These are phyloP conservation scores for Lipomyces chichibuensis DNA, from an alignment of 805 yeast genomes.

Conservation along the genomic window DNA sequence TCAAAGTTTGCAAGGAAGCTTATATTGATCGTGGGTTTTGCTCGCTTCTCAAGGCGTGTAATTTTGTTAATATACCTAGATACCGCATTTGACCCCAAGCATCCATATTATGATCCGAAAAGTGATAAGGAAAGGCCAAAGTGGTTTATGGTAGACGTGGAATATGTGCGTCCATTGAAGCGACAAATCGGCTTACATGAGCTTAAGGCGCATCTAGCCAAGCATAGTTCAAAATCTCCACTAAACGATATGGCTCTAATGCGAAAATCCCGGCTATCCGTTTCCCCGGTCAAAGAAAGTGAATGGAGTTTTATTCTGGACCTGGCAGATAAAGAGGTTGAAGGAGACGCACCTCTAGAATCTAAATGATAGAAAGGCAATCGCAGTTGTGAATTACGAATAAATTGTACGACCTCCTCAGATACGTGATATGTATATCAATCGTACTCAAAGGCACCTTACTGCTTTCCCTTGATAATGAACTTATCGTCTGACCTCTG, in stretches of 20 bases:
- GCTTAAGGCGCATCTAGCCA: constrained; percentile 42
- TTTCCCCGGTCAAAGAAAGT: constrained; percentile 52
- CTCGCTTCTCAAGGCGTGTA: background rate
- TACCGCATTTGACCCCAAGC: constrained; percentile 48
- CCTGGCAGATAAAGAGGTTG: constrained; percentile 43
- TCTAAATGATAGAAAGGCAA: background rate
- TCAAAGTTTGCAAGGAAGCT: constrained; percentile 42
- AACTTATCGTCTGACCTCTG: constrained; percentile 63
- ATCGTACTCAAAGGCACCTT: background rate
- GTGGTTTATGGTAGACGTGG: constrained; percentile 63
- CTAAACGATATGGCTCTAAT: constrained; percentile 51
- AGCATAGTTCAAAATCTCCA: constrained; percentile 28
- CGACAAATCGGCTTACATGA: constrained; percentile 51
- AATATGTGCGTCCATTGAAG: constrained; percentile 49
- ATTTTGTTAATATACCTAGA: constrained; percentile 8
- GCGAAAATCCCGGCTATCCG: constrained; percentile 56
- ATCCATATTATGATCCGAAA: constrained; percentile 55
- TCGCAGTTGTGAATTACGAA: background rate
- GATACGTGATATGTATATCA: no score
- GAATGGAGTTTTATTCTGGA: constrained; percentile 50
- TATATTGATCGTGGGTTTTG: constrained; percentile 40
- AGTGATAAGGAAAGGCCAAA: constrained; percentile 49
- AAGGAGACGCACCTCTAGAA: constrained; percentile 12
- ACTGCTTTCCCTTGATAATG: constrained; percentile 50
- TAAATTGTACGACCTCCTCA: no score